Percentiles rank a stretch among this genome's conserved stretches.
These are phyloP conservation scores for Chlorophyllum brunneum DNA, from an alignment of 768 basidiomycete genomes.

Conservation along the genomic window DNA sequence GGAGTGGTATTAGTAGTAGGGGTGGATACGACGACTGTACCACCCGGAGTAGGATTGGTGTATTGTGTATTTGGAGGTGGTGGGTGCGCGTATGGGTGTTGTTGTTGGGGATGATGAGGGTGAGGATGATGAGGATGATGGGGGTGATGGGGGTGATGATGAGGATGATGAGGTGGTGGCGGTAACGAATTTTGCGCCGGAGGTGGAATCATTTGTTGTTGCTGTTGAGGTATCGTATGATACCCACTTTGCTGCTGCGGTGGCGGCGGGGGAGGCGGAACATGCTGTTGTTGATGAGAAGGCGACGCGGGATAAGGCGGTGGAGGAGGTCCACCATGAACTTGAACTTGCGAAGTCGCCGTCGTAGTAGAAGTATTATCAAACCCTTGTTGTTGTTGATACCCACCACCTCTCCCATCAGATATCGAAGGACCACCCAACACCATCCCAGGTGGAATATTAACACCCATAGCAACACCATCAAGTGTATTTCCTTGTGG, in stretches of 20 bases:
- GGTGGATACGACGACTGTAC: too few species aligned
- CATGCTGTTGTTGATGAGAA: conserved; percentile 14
- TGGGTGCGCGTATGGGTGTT: conserved; percentile 17
- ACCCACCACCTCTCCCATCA: conserved; percentile 27
- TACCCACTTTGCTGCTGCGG: conserved; percentile 14
- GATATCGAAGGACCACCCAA: conserved; percentile 27
- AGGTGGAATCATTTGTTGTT: conserved; percentile 17
- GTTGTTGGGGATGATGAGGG: conserved; percentile 23
- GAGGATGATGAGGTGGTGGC: conserved; percentile 21
- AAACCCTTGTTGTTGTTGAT: conserved; percentile 22
- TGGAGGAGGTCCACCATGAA: conserved; percentile 15
- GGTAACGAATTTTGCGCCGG: too few species aligned
- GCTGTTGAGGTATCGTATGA: conserved; percentile 16
- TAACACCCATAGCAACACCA: conserved; percentile 16
- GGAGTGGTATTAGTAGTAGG: background rate
- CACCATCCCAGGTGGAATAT: conserved; percentile 16
- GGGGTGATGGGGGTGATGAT: conserved; percentile 17
- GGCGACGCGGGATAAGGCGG: conserved; percentile 14
- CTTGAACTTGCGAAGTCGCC: conserved; percentile 17
- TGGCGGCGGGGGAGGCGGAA: conserved; percentile 17
- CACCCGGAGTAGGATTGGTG: background rate
- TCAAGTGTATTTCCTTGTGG: conserved; percentile 12
- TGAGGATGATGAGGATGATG: conserved; percentile 19
- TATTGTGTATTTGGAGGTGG: conserved; percentile 14
- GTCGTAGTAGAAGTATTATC: conserved; percentile 17